Evolutionary conservation across 805 yeast species (phyloP).

Genomic region (Allodekkera sacchari): DNA sequence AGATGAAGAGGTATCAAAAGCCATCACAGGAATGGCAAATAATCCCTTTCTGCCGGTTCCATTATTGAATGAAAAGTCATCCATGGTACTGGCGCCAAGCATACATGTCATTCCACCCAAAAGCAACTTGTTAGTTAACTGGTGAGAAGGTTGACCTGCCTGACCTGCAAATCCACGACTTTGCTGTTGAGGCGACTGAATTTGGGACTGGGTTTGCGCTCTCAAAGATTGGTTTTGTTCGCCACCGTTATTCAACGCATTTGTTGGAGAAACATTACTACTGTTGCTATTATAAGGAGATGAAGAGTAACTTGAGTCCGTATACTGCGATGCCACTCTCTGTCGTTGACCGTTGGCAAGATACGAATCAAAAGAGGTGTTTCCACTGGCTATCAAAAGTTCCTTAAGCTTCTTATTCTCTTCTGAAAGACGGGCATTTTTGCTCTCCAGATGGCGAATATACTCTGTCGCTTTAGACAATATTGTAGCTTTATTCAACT

Average conservation of each 20-base stretch:
- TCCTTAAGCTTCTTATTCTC: conserved; percentile 37
- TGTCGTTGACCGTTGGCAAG: not conserved
- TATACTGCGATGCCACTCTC: not conserved
- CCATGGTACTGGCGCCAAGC: conserved; percentile 52
- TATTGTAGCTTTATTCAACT: conserved; percentile 70
- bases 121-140: conserved; percentile 38
- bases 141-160: conserved; percentile 10
- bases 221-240: conserved; percentile 8
- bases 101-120: conserved; percentile 60
- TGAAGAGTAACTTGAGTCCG: conserved; percentile 5
- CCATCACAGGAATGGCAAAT: conserved; percentile 23
- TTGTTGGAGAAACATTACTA: conserved; percentile 3
- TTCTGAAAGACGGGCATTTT: conserved; percentile 39
- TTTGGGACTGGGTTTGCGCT: conserved; percentile 4
- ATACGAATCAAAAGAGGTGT: conserved; percentile 4
- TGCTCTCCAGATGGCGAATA: conserved; percentile 61
- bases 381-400: conserved; percentile 8
- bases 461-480: conserved; percentile 71
- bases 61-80: conserved; percentile 29
- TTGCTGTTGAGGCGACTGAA: no score
- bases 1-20: conserved; percentile 14
- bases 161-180: no score
- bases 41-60: conserved; percentile 17
- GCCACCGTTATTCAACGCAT: conserved; percentile 4
- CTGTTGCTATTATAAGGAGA: conserved; percentile 6